Evolutionary conservation across 148 eudicot species (phyloP), one percentile per base, ranked within the genome.

Genomic region (Drosera capensis): DNA sequence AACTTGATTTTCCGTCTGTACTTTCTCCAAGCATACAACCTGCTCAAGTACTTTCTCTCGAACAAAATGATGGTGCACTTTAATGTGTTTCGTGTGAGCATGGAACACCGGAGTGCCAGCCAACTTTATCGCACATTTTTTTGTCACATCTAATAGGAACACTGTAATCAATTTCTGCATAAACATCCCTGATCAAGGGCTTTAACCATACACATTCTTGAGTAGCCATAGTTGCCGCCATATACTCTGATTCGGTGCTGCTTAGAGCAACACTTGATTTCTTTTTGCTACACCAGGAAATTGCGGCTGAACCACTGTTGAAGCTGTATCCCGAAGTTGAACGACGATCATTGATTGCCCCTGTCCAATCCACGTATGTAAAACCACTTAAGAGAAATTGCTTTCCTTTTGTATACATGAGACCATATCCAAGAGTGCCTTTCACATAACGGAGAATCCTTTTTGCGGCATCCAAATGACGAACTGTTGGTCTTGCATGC

Each of bases 91-190:
- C 9, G 53, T 26, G 3, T 14, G 24, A 1, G 22, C 38, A 26
- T 57, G 61, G n/a, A 56, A 56, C 12, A 48, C 46, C 8, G 25
- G 61, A 48, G 47, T 57, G 17, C 12, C 9, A 12, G 47, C 61
- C 16, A 47, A 39, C 25, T 48, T 47, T 3, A 48, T 39, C 1
- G 62, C 35, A 19, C 46, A n/a, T 38, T 25, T 39, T 2, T 18
- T 57, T 39, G 29, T 57, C 62, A 38, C 62, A 48, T 2, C 4
- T 15, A 40, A 47, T 40, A 0, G 18, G 12, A 1, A 57, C 40
- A 0, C 25, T 8, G 14, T 26, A 48, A 14, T 38, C 25, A n/a
- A 48, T 1, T 21, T 19, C 21, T 3, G 2, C 2, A 3, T 2
- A 6, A 0, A 57, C 11, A 18, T 56, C 45, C 13, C 19, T 14